Evolutionary conservation across 495 filamentous ascomycete species (phyloP), one percentile per base, ranked within the genome.

Genomic region (Wilcoxina mikolae): DNA sequence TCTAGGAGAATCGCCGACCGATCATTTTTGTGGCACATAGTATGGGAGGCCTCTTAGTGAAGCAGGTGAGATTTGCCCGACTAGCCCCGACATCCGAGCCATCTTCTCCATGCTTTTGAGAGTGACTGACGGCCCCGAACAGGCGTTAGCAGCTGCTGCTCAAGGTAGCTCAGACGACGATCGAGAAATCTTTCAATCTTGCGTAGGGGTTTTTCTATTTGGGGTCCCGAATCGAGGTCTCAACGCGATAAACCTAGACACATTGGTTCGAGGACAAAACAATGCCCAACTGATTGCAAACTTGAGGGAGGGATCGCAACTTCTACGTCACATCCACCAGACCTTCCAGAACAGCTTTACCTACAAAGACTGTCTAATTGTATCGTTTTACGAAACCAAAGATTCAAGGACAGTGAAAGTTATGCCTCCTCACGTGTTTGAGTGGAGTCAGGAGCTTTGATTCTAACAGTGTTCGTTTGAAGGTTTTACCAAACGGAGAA

Each of bases 151-250:
- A 38, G 31, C 7, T n/a, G 31, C 31, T 7, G n/a, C n/a, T 7
- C 31, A n/a, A 38, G 31, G 31, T n/a, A 38, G n/a, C 31, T 7
- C 7, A 7, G 31, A 38, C 9, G 31, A 38, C n/a, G n/a, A n/a
- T n/a, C n/a, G n/a, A n/a, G n/a, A n/a, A n/a, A n/a, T n/a, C n/a
- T n/a, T n/a, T n/a, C 43, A 55, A 46, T 25, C 58, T 55, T 23
- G 43, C 26, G 23, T 9, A 3, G 55, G 31, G 4, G 20, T 45
- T 17, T 22, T 66, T 10, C 58, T 64, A 12, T 66, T 64, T 28
- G 59, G 61, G 0, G 61, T 64, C 4, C 61, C 64, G 3, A 61
- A 53, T 28, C 28, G 45, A 39, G 64, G 61, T 7, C 60, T 64
- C 45, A 44, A 57, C 2, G 26, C 27, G 5, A 51, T 38, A 0